These are phyloP conservation scores for Claviceps quebecensis DNA, from an alignment of 2,329 filamentous ascomycete genomes.

Conservation along the genomic window DNA sequence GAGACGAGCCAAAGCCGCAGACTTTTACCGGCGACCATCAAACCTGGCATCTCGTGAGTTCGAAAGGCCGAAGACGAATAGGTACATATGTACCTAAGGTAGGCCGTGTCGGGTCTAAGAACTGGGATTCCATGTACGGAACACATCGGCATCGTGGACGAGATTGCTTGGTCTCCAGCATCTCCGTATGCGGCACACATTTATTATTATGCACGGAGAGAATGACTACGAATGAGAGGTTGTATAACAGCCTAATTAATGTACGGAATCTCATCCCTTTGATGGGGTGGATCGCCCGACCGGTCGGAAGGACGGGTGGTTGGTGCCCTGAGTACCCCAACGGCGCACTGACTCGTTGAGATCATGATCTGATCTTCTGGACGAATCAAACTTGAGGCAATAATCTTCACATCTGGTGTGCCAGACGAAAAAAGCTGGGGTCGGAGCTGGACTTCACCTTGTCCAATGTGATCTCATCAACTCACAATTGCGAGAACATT, in stretches of 20 bases:
- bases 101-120: not conserved
- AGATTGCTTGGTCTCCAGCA: not conserved
- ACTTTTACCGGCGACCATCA: not conserved
- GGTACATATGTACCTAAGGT: not conserved
- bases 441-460: too few species aligned
- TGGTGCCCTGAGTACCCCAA: not conserved
- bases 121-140: not conserved
- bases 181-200: not conserved
- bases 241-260: not conserved
- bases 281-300: not conserved
- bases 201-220: not conserved
- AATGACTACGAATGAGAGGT: not conserved
- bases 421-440: not conserved
- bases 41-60: not conserved
- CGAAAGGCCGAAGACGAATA: not conserved
- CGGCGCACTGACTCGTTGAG: constrained; percentile 1
- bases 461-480: too few species aligned
- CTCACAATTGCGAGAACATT: too few species aligned
- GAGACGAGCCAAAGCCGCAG: too few species aligned
- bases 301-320: not conserved
- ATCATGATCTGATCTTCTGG: not conserved
- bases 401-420: not conserved
- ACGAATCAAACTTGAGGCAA: not conserved
- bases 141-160: not conserved
- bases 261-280: not conserved